Evolutionary conservation across 169 alveolate species (phyloP).

Genomic region (Plasmodium falciparum): DNA sequence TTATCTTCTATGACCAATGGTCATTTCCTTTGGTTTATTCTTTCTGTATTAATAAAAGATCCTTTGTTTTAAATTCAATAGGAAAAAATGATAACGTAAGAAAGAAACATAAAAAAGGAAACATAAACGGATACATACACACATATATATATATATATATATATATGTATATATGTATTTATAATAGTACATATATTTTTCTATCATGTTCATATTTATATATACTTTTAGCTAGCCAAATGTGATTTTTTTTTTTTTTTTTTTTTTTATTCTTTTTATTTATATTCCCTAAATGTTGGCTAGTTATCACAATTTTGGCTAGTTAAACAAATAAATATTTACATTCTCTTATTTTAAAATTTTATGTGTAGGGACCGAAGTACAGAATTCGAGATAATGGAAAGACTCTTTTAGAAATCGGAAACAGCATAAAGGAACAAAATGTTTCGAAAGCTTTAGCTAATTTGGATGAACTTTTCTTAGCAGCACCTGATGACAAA

Average conservation of each 20-base stretch:
- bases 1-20: slow-evolving; percentile 6
- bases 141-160: slow-evolving; percentile 1
- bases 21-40: slow-evolving; percentile 13
- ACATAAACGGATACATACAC: background rate
- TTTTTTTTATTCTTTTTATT: background rate
- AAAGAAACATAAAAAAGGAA: background rate
- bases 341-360: background rate
- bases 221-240: background rate
- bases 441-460: slow-evolving; percentile 22
- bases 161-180: background rate
- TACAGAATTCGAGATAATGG: slow-evolving; percentile 12
- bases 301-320: too few species aligned
- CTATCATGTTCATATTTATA: background rate
- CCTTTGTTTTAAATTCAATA: slow-evolving; percentile 9
- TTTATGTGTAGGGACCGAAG: slow-evolving; percentile 7
- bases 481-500: background rate
- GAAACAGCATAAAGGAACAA: slow-evolving; percentile 62
- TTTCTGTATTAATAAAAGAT: slow-evolving; percentile 6
- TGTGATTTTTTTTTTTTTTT: background rate
- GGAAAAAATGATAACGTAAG: slow-evolving; percentile 11
- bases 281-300: background rate
- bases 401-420: slow-evolving; percentile 51
- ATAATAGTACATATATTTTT: background rate
- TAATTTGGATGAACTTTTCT: slow-evolving; percentile 20
- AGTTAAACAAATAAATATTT: background rate